Conservation (phyloP, 768 basidiomycete species). For the Boletus sp. region DNA sequence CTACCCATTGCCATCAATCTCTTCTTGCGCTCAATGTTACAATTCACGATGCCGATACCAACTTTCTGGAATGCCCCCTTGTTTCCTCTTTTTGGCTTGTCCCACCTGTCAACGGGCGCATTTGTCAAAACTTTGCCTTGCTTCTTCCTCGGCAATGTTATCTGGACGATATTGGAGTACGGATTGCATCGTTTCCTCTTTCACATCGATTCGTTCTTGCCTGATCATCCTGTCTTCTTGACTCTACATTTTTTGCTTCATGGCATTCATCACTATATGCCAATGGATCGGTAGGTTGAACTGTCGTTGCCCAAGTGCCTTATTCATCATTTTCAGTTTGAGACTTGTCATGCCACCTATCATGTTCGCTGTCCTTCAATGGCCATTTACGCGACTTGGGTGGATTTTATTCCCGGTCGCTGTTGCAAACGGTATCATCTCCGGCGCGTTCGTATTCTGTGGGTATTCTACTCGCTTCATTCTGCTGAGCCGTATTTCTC, state of each 20-base stretch:
- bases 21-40: constrained; percentile 75
- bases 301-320: neutral
- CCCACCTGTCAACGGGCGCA: constrained; percentile 48
- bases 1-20: constrained; percentile 80
- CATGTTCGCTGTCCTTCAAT: constrained; percentile 72
- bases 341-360: constrained; percentile 96
- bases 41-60: constrained; percentile 74
- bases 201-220: constrained; percentile 87
- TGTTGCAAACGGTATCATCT: constrained; percentile 88
- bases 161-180: constrained; percentile 97
- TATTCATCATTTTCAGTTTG: constrained; percentile 45
- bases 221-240: constrained; percentile 78
- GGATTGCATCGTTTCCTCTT: constrained; percentile 93
- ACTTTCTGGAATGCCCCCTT: constrained; percentile 56
- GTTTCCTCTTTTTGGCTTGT: constrained; percentile 51
- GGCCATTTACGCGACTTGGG: constrained; percentile 85
- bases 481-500: constrained; percentile 1
- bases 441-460: constrained; percentile 78
- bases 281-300: constrained; percentile 79
- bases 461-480: constrained; percentile 25
- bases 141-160: constrained; percentile 81
- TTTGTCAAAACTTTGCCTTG: constrained; percentile 57
- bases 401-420: constrained; percentile 79
- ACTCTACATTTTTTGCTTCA: constrained; percentile 90
- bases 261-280: constrained; percentile 96